phyloP scores from a whole-genome alignment of 2,329 filamentous ascomycete genomes.

The Botrytis medusae region DNA sequence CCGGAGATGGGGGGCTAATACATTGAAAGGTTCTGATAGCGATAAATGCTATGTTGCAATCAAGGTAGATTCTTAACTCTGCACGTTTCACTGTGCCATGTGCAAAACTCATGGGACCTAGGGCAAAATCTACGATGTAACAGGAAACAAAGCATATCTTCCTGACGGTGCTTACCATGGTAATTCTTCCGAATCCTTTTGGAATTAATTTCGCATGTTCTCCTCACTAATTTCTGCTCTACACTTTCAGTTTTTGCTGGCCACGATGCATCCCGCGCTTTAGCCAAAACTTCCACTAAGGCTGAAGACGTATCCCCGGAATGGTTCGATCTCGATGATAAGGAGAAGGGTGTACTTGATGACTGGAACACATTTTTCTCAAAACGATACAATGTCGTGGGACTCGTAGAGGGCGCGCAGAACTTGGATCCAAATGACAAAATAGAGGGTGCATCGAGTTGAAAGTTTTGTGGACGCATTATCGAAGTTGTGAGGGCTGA shows the following conservation, averaged over 20 bases:
- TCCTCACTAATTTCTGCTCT: not conserved
- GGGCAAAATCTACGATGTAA: conserved; percentile 94
- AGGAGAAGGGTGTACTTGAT: conserved; percentile 79
- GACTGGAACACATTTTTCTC: conserved; percentile 97
- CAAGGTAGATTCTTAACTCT: conserved; percentile 49
- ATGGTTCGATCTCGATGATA: conserved; percentile 79
- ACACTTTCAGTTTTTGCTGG: conserved; percentile 77
- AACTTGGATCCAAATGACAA: conserved; percentile 18
- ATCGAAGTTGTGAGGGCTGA: not conserved
- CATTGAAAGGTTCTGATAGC: conserved; percentile 58
- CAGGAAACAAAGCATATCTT: conserved; percentile 81
- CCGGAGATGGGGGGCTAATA: conserved; percentile 10
- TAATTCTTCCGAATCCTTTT: conserved; percentile 45
- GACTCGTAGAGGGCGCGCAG: conserved; percentile 39
- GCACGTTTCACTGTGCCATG: not conserved
- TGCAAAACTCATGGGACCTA: conserved; percentile 42
- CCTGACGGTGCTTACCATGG: conserved; percentile 82
- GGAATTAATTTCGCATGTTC: not conserved
- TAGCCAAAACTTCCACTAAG: conserved; percentile 85
- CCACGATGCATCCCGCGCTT: conserved; percentile 90
- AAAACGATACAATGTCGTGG: conserved; percentile 92
- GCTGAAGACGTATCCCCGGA: conserved; percentile 78
- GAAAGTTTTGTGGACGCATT: not conserved
- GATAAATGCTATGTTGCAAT: conserved; percentile 68
- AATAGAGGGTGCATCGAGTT: not conserved